Evolutionary conservation across 2,329 filamentous ascomycete genomes (phyloP).

Genomic region (Xylaria sp.): DNA sequence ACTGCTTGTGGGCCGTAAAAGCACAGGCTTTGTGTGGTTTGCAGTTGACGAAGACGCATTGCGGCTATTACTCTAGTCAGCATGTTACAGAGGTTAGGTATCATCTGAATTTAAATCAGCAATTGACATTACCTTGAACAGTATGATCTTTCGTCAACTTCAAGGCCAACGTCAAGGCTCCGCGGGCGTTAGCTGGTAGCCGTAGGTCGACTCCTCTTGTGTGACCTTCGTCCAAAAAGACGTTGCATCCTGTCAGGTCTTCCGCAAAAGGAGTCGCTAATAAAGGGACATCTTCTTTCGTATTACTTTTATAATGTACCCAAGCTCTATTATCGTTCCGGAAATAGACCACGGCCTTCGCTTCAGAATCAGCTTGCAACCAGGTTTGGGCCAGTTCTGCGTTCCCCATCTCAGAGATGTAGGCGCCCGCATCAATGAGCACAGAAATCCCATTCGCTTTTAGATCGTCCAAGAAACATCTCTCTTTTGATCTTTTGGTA

Average conservation of each 20-base stretch:
- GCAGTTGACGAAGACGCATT: conserved; percentile 72
- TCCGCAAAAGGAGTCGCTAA: conserved; percentile 65
- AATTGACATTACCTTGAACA: conserved; percentile 59
- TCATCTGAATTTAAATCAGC: background rate
- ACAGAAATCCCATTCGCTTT: conserved; percentile 49
- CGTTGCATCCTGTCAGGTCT: conserved; percentile 49
- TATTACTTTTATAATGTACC: conserved; percentile 53
- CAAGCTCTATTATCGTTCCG: conserved; percentile 56
- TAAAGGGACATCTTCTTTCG: conserved; percentile 53
- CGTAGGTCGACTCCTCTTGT: conserved; percentile 70
- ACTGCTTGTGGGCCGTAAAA: conserved; percentile 71
- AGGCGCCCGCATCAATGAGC: conserved; percentile 72
- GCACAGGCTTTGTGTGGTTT: conserved; percentile 63
- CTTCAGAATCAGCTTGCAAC: conserved; percentile 58
- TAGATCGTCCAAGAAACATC: conserved; percentile 53
- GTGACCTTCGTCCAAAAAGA: conserved; percentile 69
- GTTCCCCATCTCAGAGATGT: conserved; percentile 72
- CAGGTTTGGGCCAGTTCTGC: conserved; percentile 59
- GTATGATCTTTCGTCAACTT: conserved; percentile 69
- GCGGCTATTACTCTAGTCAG: conserved; percentile 58
- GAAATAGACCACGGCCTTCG: conserved; percentile 65
- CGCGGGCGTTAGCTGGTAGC: conserved; percentile 59
- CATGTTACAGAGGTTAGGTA: background rate
- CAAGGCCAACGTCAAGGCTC: conserved; percentile 66
- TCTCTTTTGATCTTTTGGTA: conserved; percentile 57